Base-by-base conservation (phyloP, 1,139 yeast genomes). In the Citeromyces siamensis region DNA sequence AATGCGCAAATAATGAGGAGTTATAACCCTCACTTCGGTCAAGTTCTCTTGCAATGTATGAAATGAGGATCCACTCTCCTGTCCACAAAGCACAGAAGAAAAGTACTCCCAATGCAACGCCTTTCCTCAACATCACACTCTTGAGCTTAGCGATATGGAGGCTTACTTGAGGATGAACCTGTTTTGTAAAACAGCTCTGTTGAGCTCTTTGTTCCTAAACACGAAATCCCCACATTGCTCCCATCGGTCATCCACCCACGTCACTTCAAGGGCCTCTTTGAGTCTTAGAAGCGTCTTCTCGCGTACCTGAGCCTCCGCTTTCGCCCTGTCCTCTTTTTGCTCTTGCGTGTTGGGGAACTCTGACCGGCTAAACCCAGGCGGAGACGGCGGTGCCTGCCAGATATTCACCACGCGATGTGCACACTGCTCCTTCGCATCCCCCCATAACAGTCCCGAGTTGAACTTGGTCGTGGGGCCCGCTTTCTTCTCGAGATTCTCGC, bases 271-370 rank as follows among this genome's bases (percentile, higher is more conserved):
- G 2, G 67, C 55, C 35, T 51, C 53, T 16, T 55, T 45, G 23
- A 68, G 52, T 38, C 71, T 52, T 29, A 58, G 54, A 36, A 59
- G 48, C 0, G 69, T 67, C 19, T 54, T 58, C n/a, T 51, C 44
- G 27, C 46, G 45, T 5, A 59, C 51, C 22, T 57, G 46, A 35
- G 43, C 45, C 22, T 54, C 50, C 4, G 65, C 54, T 37, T 51
- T 50, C 19, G 40, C 39, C 45, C 52, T 56, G 38, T 59, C 66
- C 19, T 45, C 50, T 2, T 38, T 43, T 28, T 57, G 51, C 47
- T 75, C 77, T 44, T 74, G 82, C 0, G 82, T 72, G 12, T 59
- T 58, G 1, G 84, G 82, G 46, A 78, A 77, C 41, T 74, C 82
- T 32, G 76, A 64, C 33, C 66, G 55, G 54, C 73, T 76, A 52